These are phyloP conservation scores for Naganishia kalamii DNA, from an alignment of 768 basidiomycete genomes.

Conservation along the genomic window DNA sequence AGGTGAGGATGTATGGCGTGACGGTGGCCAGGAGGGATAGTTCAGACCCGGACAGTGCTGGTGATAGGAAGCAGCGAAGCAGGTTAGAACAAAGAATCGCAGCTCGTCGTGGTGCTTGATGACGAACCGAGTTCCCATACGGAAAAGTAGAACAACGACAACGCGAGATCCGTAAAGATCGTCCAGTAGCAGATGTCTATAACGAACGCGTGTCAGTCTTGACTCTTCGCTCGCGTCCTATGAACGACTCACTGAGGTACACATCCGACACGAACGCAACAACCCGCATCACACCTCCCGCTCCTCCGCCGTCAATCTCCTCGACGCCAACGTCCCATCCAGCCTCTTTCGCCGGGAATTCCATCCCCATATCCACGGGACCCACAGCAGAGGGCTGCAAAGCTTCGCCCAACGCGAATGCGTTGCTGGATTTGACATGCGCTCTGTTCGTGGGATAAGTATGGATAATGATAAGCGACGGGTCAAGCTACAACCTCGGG, in stretches of 20 bases:
- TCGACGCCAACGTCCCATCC: neutral
- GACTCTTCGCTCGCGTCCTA: neutral
- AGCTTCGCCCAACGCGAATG: neutral
- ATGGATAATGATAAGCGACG: neutral
- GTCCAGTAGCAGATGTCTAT: constrained; percentile 59
- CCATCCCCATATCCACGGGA: neutral
- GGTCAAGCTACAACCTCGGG: neutral
- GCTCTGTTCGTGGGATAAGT: too few relatives aligned
- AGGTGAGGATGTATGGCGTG: constrained; percentile 60
- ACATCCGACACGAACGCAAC: constrained; percentile 38
- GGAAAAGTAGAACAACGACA: constrained; percentile 83
- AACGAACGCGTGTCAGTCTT: neutral
- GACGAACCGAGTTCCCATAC: constrained; percentile 72
- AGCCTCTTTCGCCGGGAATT: neutral
- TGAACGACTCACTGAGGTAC: constrained; percentile 35
- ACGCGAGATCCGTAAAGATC: constrained; percentile 68
- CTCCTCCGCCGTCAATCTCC: neutral
- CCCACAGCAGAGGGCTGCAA: neutral
- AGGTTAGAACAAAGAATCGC: too few relatives aligned
- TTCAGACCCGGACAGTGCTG: constrained; percentile 66
- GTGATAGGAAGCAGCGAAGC: neutral
- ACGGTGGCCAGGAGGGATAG: constrained; percentile 65
- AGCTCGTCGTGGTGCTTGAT: neutral
- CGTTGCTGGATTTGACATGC: neutral
- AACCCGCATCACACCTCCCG: neutral